Percentiles rank a stretch among this genome's conserved stretches.
Evolutionary conservation across 495 filamentous ascomycete genomes (phyloP).

Genomic region (Jackrogersella multiformis): DNA sequence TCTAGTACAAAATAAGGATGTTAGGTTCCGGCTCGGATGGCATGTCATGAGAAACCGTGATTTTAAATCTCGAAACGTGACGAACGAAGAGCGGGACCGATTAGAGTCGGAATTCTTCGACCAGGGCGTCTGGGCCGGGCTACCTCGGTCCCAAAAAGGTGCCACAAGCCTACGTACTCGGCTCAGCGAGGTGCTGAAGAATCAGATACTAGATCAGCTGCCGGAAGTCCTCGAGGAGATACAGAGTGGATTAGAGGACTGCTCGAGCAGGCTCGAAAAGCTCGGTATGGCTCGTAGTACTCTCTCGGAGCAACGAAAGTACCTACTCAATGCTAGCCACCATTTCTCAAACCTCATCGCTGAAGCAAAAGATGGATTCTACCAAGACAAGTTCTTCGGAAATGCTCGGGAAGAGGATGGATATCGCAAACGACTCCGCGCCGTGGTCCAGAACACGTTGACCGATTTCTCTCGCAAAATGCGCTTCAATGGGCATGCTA

Average conservation of each 20-base stretch:
- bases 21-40: slow-evolving; percentile 73
- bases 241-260: slow-evolving; percentile 37
- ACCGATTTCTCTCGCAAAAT: slow-evolving; percentile 48
- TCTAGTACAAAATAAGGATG: slow-evolving; percentile 67
- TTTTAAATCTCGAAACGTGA: slow-evolving; percentile 56
- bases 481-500: slow-evolving; percentile 42
- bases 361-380: slow-evolving; percentile 43
- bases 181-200: slow-evolving; percentile 43
- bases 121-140: slow-evolving; percentile 52
- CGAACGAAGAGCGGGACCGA: slow-evolving; percentile 51
- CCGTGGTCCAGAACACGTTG: slow-evolving; percentile 48
- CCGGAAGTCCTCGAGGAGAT: slow-evolving; percentile 44
- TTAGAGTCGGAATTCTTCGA: slow-evolving; percentile 57
- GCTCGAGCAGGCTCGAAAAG: slow-evolving; percentile 30
- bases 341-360: slow-evolving; percentile 37
- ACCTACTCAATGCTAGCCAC: slow-evolving; percentile 49
- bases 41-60: slow-evolving; percentile 73
- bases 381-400: slow-evolving; percentile 40
- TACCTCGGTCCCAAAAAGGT: slow-evolving; percentile 43
- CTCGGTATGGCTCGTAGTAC: slow-evolving; percentile 41
- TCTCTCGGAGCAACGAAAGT: slow-evolving; percentile 53
- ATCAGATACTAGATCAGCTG: slow-evolving; percentile 46
- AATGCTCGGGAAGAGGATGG: neutral
- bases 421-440: slow-evolving; percentile 43
- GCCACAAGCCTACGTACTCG: slow-evolving; percentile 26